A percentile compares a stretch with the other conserved stretches of the same genome.
Conservation (phyloP, 768 basidiomycete genomes). For the Kwoniella bestiolae region DNA sequence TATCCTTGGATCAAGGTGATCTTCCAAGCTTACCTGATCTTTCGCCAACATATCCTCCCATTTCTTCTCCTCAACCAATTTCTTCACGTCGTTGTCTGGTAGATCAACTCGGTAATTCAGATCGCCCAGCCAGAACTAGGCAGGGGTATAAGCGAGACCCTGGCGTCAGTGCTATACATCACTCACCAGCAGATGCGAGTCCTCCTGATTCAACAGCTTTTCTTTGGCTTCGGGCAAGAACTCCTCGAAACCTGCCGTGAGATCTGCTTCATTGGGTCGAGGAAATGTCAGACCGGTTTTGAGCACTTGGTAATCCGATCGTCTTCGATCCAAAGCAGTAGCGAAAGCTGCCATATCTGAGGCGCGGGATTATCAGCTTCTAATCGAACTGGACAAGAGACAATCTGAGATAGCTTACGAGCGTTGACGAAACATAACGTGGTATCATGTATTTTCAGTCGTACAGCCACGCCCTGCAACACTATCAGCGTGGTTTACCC, state of each 20-base stretch:
- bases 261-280: conserved; percentile 20
- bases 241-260: conserved; percentile 35
- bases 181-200: conserved; percentile 33
- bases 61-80: conserved; percentile 33
- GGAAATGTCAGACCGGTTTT: conserved; percentile 35
- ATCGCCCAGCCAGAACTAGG: conserved; percentile 54
- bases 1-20: not conserved
- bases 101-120: conserved; percentile 54
- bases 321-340: conserved; percentile 40
- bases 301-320: conserved; percentile 39
- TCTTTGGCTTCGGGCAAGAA: conserved; percentile 35
- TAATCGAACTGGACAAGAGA: not conserved
- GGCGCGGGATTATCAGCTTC: not conserved
- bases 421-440: conserved; percentile 48
- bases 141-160: not conserved
- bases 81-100: conserved; percentile 34
- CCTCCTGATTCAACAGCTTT: conserved; percentile 27
- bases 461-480: conserved; percentile 42
- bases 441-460: conserved; percentile 45
- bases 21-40: conserved; percentile 46
- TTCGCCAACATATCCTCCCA: conserved; percentile 43
- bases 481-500: not conserved
- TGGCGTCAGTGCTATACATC: not conserved
- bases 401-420: conserved; percentile 33
- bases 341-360: conserved; percentile 51